Conservation (phyloP, 2,329 filamentous ascomycete genomes). For the Magnaporthiopsis incrustans region DNA sequence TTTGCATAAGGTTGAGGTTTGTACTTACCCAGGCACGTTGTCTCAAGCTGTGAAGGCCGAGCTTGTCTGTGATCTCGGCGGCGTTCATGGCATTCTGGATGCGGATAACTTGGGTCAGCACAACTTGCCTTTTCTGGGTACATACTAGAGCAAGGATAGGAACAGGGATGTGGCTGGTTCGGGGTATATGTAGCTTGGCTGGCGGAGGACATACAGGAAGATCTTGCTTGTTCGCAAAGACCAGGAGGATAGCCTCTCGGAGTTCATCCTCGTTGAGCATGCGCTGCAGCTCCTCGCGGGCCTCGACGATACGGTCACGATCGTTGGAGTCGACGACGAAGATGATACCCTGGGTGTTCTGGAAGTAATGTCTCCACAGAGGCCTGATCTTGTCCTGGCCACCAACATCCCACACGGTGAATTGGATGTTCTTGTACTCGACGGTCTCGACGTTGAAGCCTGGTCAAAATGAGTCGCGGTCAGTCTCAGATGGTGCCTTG, state of each 20-base stretch:
- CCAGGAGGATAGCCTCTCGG: slow-evolving; percentile 89
- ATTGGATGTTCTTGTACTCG: slow-evolving; percentile 99
- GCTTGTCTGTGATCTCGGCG: slow-evolving; percentile 99
- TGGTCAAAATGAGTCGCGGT: slow-evolving; percentile 23
- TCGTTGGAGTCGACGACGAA: slow-evolving; percentile 99
- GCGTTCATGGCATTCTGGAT: slow-evolving; percentile 96
- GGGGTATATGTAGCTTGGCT: slow-evolving; percentile 15
- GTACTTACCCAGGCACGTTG: slow-evolving; percentile 93
- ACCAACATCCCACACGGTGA: slow-evolving; percentile 99
- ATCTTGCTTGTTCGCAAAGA: slow-evolving; percentile 99
- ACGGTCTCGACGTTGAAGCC: slow-evolving; percentile 99
- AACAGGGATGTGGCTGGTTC: slow-evolving; percentile 12
- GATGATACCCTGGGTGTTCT: slow-evolving; percentile 99
- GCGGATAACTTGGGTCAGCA: background rate
- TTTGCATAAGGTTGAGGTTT: background rate
- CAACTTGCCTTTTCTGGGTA: no score
- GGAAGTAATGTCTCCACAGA: slow-evolving; percentile 99
- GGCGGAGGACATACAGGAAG: slow-evolving; percentile 65
- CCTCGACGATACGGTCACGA: slow-evolving; percentile 95
- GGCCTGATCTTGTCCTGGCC: slow-evolving; percentile 99
- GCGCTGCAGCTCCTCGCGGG: slow-evolving; percentile 89
- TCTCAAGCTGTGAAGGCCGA: slow-evolving; percentile 97
- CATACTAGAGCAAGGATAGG: no score
- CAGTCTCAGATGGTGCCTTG: no score
- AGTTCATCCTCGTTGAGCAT: slow-evolving; percentile 99